phyloP scores from a whole-genome alignment of 2,329 filamentous ascomycete genomes.

The Epichloe bromicola region DNA sequence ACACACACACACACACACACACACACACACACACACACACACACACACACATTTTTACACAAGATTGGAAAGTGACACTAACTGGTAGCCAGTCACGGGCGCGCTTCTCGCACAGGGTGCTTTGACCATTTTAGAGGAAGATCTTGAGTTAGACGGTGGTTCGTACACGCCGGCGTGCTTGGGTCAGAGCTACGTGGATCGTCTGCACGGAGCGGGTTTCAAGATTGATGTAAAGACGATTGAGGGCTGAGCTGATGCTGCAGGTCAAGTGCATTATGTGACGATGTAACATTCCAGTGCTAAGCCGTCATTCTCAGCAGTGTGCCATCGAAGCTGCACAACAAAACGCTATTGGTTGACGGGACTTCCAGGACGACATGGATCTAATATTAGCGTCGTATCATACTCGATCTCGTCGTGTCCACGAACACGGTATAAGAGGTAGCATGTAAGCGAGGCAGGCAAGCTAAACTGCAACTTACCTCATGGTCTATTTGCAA shows the following conservation, averaged over 20 bases:
- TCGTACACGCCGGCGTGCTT: slow-evolving; percentile 61
- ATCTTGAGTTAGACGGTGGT: slow-evolving; percentile 48
- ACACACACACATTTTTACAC: not conserved
- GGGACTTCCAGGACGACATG: too few relatives aligned
- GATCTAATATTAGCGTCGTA: too few relatives aligned
- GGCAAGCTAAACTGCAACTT: not conserved
- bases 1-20: not conserved
- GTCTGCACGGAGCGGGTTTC: slow-evolving; percentile 47
- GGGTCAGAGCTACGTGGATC: slow-evolving; percentile 53
- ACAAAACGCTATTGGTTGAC: too few relatives aligned
- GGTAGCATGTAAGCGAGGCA: not conserved
- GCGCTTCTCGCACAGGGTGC: slow-evolving; percentile 51
- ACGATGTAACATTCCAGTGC: not conserved
- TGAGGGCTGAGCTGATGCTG: slow-evolving; percentile 12
- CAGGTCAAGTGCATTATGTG: not conserved
- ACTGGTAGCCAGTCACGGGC: slow-evolving; percentile 42
- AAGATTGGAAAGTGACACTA: not conserved
- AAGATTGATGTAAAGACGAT: slow-evolving; percentile 40
- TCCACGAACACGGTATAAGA: too few relatives aligned
- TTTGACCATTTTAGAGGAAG: slow-evolving; percentile 49
- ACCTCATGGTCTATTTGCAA: not conserved
- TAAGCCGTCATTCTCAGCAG: not conserved
- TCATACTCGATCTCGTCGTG: too few relatives aligned
- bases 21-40: not conserved
- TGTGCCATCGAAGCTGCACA: too few relatives aligned